These are phyloP conservation scores for Trichoderma sp. DNA, from an alignment of 2,329 filamentous ascomycete species.

Conservation along the genomic window DNA sequence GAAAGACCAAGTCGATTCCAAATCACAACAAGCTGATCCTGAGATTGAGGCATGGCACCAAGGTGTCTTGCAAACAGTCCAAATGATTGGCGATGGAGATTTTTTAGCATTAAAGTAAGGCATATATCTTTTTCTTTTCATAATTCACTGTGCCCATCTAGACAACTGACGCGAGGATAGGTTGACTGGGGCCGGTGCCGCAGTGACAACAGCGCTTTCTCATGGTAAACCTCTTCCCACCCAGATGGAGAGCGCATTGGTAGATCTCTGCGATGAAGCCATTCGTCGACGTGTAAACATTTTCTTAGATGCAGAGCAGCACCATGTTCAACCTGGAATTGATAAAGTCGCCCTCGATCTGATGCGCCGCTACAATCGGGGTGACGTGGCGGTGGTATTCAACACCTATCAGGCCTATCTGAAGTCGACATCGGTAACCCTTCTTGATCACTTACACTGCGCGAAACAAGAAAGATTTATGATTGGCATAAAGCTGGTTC, in stretches of 20 bases:
- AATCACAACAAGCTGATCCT: background rate
- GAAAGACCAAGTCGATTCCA: too few species aligned
- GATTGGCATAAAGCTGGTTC: conserved; percentile 55
- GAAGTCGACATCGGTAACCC: conserved; percentile 41
- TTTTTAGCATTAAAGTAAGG: conserved; percentile 40
- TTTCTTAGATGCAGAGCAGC: conserved; percentile 46
- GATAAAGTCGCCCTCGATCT: conserved; percentile 33
- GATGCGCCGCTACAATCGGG: conserved; percentile 40
- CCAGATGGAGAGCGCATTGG: conserved; percentile 42
- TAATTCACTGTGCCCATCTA: background rate
- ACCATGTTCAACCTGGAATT: conserved; percentile 43
- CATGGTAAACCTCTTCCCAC: conserved; percentile 34
- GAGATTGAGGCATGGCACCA: conserved; percentile 37
- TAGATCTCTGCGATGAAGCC: conserved; percentile 41
- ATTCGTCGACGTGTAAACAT: conserved; percentile 35
- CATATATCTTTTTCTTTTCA: background rate
- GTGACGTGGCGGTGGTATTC: conserved; percentile 37
- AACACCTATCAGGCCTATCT: conserved; percentile 59
- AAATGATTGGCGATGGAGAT: conserved; percentile 35
- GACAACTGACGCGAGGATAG: conserved; percentile 29
- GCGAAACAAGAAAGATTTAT: conserved; percentile 48
- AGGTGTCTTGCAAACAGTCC: conserved; percentile 33
- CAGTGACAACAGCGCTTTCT: conserved; percentile 39
- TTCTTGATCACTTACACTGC: conserved; percentile 44
- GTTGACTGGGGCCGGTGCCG: conserved; percentile 41